A percentile compares a stretch with the other conserved stretches of the same genome.
These are phyloP conservation scores for Akebia trifoliata DNA, from an alignment of 164 flowering plant species.

Conservation along the genomic window DNA sequence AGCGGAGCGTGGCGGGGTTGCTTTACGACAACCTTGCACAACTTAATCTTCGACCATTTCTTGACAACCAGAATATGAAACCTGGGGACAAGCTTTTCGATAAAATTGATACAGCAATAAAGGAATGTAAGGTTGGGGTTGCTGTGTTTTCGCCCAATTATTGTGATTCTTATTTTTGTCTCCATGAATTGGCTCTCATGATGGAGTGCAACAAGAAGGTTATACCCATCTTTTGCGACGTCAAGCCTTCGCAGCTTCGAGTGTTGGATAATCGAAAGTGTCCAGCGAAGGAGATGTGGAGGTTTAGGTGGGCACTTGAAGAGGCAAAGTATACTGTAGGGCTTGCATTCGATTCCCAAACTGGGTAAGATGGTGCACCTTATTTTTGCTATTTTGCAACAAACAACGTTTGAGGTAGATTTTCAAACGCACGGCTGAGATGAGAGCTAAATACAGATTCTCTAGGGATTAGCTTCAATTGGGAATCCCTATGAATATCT, in stretches of 20 bases:
- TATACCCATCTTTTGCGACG: slow-evolving; percentile 56
- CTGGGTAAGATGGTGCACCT: no score
- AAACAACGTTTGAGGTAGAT: no score
- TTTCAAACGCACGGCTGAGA: no score
- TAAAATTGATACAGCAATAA: slow-evolving; percentile 37
- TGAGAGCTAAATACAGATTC: no score
- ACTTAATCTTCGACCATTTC: slow-evolving; percentile 32
- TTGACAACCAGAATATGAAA: slow-evolving; percentile 59
- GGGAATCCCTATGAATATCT: no score
- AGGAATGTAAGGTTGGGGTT: slow-evolving; percentile 36
- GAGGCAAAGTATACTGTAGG: slow-evolving; percentile 62
- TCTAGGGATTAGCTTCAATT: no score
- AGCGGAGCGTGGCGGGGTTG: slow-evolving; percentile 46
- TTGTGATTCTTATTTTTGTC: slow-evolving; percentile 62
- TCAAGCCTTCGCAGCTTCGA: slow-evolving; percentile 57
- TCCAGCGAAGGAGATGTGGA: slow-evolving; percentile 24
- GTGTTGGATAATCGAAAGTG: slow-evolving; percentile 26
- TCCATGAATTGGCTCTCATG: slow-evolving; percentile 51
- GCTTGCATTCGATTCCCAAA: slow-evolving; percentile 43
- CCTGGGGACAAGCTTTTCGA: slow-evolving; percentile 60
- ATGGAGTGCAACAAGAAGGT: slow-evolving; percentile 53
- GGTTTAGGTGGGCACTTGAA: slow-evolving; percentile 45
- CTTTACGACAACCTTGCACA: slow-evolving; percentile 31
- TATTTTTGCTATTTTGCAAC: no score
- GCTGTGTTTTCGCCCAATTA: slow-evolving; percentile 61